Conservation (phyloP, 495 filamentous ascomycete genomes). For the Trichoderma parareesei region DNA sequence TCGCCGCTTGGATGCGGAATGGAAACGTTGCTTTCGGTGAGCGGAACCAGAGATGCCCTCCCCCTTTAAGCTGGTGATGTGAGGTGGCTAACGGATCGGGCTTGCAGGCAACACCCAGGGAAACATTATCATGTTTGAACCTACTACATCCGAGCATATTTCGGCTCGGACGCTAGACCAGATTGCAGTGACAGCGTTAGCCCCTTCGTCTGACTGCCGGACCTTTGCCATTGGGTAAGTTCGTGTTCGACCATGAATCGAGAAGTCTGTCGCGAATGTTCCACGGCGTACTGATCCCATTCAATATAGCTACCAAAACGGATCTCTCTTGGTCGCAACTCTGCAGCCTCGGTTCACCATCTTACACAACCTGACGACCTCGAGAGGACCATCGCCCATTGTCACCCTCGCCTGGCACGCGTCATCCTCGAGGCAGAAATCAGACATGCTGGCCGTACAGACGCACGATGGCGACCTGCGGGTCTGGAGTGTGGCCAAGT, state of each 20-base stretch:
- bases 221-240: conserved; percentile 93
- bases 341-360: conserved; percentile 92
- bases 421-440: conserved; percentile 92
- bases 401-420: conserved; percentile 92
- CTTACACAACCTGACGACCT: conserved; percentile 81
- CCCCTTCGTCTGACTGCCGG: conserved; percentile 84
- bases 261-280: neutral
- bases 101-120: conserved; percentile 73
- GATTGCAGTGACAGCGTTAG: conserved; percentile 79
- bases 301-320: conserved; percentile 76
- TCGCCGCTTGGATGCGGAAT: conserved; percentile 94
- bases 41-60: conserved; percentile 18
- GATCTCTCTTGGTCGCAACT: conserved; percentile 82
- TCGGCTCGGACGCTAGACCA: conserved; percentile 90
- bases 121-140: conserved; percentile 91
- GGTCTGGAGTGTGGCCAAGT: conserved; percentile 95
- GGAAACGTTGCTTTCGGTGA: conserved; percentile 95
- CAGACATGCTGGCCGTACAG: conserved; percentile 94
- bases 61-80: no score
- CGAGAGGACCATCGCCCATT: conserved; percentile 76
- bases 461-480: conserved; percentile 85
- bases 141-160: conserved; percentile 84
- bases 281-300: conserved; percentile 23
- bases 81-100: neutral
- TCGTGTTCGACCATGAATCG: neutral